These are phyloP conservation scores for Blepharisma japonicum DNA, from an alignment of 73 alveolate genomes.

Conservation along the genomic window DNA sequence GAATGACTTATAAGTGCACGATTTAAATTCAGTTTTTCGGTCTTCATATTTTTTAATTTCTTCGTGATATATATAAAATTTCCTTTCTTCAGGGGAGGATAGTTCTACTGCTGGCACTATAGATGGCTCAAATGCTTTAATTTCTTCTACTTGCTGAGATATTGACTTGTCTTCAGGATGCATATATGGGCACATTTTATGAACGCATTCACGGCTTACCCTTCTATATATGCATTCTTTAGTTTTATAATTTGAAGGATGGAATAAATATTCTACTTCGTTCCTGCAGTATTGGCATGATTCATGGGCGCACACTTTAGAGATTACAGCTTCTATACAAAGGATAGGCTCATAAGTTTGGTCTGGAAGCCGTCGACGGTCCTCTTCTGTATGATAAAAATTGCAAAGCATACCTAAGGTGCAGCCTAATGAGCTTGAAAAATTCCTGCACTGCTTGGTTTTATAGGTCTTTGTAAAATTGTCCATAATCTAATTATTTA, in stretches of 20 bases:
- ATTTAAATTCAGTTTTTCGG: conserved; percentile 12
- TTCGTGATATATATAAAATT: background rate
- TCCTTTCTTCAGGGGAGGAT: background rate
- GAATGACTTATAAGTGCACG: background rate
- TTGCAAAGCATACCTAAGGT: background rate
- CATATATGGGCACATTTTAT: background rate
- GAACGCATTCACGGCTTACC: background rate
- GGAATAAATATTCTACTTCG: background rate
- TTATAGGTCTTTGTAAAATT: no score
- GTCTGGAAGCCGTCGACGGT: background rate
- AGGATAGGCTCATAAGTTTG: conserved; percentile 7
- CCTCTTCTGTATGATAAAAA: background rate
- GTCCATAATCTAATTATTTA: no score
- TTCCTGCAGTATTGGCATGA: background rate
- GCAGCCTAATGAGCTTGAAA: no score
- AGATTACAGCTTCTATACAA: conserved; percentile 4
- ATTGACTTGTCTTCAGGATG: background rate
- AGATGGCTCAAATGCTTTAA: background rate
- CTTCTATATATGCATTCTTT: background rate
- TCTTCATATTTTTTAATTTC: conserved; percentile 2
- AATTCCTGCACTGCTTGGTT: no score
- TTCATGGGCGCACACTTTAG: background rate
- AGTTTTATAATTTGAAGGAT: background rate
- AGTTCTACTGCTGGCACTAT: conserved; percentile 3
- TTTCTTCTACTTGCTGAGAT: background rate